Base-by-base conservation (phyloP, 805 yeast genomes). In the Helenozyma rhizophorensis region DNA sequence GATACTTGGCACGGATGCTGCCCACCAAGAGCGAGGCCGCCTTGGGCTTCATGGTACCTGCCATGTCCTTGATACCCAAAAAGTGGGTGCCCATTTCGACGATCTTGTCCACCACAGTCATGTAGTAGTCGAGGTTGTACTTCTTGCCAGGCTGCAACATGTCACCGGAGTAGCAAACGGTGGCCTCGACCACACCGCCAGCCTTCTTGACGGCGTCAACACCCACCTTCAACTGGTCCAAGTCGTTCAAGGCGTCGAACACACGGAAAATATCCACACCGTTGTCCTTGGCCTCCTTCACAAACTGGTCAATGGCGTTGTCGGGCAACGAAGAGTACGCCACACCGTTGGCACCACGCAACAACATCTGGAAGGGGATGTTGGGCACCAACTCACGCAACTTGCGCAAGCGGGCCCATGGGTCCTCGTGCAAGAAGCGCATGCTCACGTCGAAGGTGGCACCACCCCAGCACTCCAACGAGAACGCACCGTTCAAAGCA, bases 391-490 rank as follows among this genome's bases (percentile, higher is more conserved):
- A 74, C 53, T 74, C 74, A 65, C 98, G 79, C 63, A 93, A 71
- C 62, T 78, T 75, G 62, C 95, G 78, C 61, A 93, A 74, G 65
- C 99, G 80, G 39, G 76, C 95, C 99, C 99, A 93, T 47, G 99
- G 99, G 61, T 89, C 97, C 72, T 93, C 99, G 62, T 90, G 87
- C 54, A 93, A 73, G 76, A 93, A 93, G 65, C 99, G 80, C 97
- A 93, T 89, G 34, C 96, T 83, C 34, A 93, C 99, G 57, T 93
- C 99, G 53, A 93, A 93, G 23, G 99, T 93, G 34, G 99, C 99
- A 66, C 99, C 99, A 68, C 99, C 99, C 99, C 99, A 93, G 72
- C 98, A 93, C 68, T 93, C 99, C 34, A 93, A 70, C 13, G 99
- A 93, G 61, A 88, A 93, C 3, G 95, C 95, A 43, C 90, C 89